A percentile compares a stretch with the other conserved stretches of the same genome.
Evolutionary conservation across 2,329 filamentous ascomycete species (phyloP).

Genomic region (Colletotrichum limetticola): DNA sequence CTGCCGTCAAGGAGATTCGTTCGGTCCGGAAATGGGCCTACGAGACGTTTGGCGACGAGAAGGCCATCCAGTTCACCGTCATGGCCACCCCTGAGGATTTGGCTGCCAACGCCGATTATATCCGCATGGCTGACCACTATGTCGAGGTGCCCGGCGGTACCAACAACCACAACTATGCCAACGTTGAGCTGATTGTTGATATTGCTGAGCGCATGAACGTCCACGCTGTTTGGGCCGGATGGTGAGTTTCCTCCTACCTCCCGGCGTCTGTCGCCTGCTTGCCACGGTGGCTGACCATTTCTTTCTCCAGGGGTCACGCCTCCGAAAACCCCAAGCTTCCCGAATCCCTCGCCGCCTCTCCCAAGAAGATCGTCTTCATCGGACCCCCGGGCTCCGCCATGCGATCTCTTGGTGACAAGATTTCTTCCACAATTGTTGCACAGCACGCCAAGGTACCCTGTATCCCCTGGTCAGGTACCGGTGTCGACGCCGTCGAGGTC

Average conservation of each 20-base stretch:
- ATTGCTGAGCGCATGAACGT: constrained; percentile 98
- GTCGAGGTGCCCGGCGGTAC: constrained; percentile 98
- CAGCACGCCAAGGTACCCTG: constrained; percentile 96
- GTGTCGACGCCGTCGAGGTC: constrained; percentile 82
- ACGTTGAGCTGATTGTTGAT: constrained; percentile 98
- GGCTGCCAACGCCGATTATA: constrained; percentile 97
- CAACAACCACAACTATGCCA: constrained; percentile 99
- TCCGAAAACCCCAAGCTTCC: constrained; percentile 98
- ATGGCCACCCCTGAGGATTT: constrained; percentile 99
- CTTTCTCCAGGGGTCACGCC: constrained; percentile 81
- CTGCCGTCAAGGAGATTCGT: constrained; percentile 98
- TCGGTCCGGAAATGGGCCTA: constrained; percentile 99
- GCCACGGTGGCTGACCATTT: constrained; percentile 25
- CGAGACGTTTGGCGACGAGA: constrained; percentile 98
- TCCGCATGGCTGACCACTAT: constrained; percentile 99
- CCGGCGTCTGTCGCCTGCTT: not conserved
- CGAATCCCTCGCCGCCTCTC: constrained; percentile 93
- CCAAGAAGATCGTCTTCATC: constrained; percentile 99
- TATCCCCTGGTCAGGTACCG: constrained; percentile 99
- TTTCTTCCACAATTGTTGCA: constrained; percentile 98
- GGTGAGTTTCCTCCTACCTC: constrained; percentile 66
- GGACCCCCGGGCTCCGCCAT: constrained; percentile 97
- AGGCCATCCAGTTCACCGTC: constrained; percentile 98
- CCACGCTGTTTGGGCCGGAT: constrained; percentile 98
- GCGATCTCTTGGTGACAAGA: constrained; percentile 99